These are phyloP conservation scores for Barnettozyma hawaiiensis DNA, from an alignment of 1,139 yeast genomes.

Conservation along the genomic window DNA sequence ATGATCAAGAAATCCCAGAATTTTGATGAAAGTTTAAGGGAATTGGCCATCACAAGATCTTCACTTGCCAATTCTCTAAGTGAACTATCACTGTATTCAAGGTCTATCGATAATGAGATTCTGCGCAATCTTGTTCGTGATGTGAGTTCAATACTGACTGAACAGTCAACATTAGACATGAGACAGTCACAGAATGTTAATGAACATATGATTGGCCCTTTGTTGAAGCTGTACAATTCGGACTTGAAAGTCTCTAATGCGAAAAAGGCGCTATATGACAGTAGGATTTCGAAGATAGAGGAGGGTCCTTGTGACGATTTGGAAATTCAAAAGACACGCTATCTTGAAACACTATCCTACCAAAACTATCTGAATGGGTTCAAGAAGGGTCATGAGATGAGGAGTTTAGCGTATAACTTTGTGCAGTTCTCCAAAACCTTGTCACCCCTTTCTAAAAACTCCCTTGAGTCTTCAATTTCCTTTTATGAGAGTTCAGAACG, in stretches of 20 bases:
- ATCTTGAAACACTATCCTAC: conserved; percentile 66
- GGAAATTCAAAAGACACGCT: conserved; percentile 55
- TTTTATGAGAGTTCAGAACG: conserved; percentile 12
- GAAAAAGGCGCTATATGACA: conserved; percentile 18
- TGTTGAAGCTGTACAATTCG: conserved; percentile 15
- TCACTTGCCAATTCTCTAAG: conserved; percentile 15
- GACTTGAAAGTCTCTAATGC: conserved; percentile 18
- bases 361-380: conserved; percentile 53
- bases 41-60: conserved; percentile 18
- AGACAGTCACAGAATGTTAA: conserved; percentile 16
- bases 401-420: conserved; percentile 15
- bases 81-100: conserved; percentile 13
- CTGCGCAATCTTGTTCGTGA: conserved; percentile 15
- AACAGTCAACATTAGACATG: conserved; percentile 18
- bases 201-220: conserved; percentile 16
- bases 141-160: conserved; percentile 15
- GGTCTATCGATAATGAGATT: conserved; percentile 8
- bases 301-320: conserved; percentile 53
- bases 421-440: conserved; percentile 7
- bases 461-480: neutral
- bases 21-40: conserved; percentile 19
- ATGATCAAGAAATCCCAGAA: conserved; percentile 19
- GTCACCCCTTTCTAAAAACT: no score
- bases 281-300: conserved; percentile 67
- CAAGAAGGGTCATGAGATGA: conserved; percentile 20